phyloP scores from a whole-genome alignment of 2,329 filamentous ascomycete genomes.

The Fusarium sp. region DNA sequence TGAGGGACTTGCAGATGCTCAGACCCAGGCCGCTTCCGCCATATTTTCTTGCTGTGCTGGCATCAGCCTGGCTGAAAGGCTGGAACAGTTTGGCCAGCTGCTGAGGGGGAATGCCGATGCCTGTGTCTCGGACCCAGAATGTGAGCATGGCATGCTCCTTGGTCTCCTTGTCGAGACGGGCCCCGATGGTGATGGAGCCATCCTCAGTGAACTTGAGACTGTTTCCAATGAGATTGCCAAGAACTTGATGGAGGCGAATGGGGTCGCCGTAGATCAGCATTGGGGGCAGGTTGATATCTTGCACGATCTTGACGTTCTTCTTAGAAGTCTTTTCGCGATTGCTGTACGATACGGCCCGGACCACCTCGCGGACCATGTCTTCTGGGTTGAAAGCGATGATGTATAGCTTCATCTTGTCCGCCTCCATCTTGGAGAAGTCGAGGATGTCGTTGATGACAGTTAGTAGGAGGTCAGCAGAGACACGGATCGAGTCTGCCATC shows the following conservation, averaged over 20 bases:
- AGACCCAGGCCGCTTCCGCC: slow-evolving; percentile 91
- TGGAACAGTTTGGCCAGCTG: slow-evolving; percentile 88
- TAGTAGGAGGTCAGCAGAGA: slow-evolving; percentile 86
- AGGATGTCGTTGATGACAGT: slow-evolving; percentile 97
- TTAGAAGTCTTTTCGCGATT: slow-evolving; percentile 72
- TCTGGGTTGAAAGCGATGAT: slow-evolving; percentile 75
- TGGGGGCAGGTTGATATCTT: slow-evolving; percentile 79
- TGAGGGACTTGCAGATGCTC: slow-evolving; percentile 94
- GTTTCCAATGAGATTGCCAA: slow-evolving; percentile 90
- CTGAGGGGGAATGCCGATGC: slow-evolving; percentile 88
- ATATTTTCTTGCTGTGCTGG: slow-evolving; percentile 89
- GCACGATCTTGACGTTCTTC: slow-evolving; percentile 72
- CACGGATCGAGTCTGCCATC: slow-evolving; percentile 87
- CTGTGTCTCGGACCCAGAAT: slow-evolving; percentile 89
- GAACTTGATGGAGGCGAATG: slow-evolving; percentile 74
- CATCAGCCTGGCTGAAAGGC: slow-evolving; percentile 93
- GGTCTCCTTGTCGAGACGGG: slow-evolving; percentile 77
- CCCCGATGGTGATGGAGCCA: slow-evolving; percentile 86
- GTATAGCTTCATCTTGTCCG: slow-evolving; percentile 86
- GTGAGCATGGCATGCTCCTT: slow-evolving; percentile 78
- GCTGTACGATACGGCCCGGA: slow-evolving; percentile 74
- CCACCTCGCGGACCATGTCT: slow-evolving; percentile 75
- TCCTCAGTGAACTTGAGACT: slow-evolving; percentile 93
- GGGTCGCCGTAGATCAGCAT: slow-evolving; percentile 78
- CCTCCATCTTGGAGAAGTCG: slow-evolving; percentile 95